A percentile compares a stretch with the other conserved stretches of the same genome.
phyloP scores from a whole-genome alignment of 2,329 filamentous ascomycete genomes.

The Harringtonia aguacate region DNA sequence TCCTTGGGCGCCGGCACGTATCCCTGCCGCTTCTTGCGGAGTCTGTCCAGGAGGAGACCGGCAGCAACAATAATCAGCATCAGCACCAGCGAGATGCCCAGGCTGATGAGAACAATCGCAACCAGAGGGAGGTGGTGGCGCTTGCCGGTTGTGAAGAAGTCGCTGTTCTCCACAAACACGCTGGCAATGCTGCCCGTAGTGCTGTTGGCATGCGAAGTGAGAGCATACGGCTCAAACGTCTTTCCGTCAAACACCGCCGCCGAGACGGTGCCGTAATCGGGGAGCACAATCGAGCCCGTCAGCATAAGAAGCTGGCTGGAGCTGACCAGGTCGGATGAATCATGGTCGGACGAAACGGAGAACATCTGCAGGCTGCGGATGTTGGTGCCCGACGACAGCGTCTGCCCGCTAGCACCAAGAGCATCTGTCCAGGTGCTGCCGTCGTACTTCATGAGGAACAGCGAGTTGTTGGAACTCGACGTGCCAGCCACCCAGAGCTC shows the following conservation, averaged over 20 bases:
- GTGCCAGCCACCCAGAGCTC: slow-evolving; percentile 77
- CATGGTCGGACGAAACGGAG: slow-evolving; percentile 58
- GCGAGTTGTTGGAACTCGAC: slow-evolving; percentile 46
- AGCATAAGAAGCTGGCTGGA: slow-evolving; percentile 65
- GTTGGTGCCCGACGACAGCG: slow-evolving; percentile 53
- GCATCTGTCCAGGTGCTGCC: slow-evolving; percentile 49
- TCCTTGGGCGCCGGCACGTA: slow-evolving; percentile 68
- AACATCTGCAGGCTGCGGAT: slow-evolving; percentile 79
- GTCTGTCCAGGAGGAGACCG: slow-evolving; percentile 64
- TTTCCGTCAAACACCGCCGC: slow-evolving; percentile 84
- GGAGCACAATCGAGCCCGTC: slow-evolving; percentile 70
- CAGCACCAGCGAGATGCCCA: slow-evolving; percentile 66
- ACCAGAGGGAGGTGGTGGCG: slow-evolving; percentile 56
- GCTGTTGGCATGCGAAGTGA: slow-evolving; percentile 59
- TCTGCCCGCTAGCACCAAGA: slow-evolving; percentile 42
- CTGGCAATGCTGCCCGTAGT: slow-evolving; percentile 63
- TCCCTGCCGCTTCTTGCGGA: slow-evolving; percentile 67
- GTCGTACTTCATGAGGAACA: slow-evolving; percentile 76
- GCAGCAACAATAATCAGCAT: slow-evolving; percentile 68
- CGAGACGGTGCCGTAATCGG: slow-evolving; percentile 68
- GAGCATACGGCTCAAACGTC: slow-evolving; percentile 63
- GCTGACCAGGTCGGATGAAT: slow-evolving; percentile 50
- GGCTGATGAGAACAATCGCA: slow-evolving; percentile 69
- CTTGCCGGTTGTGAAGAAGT: slow-evolving; percentile 53
- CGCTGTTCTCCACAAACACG: slow-evolving; percentile 73